Percentiles rank a stretch among this genome's conserved stretches.
phyloP scores from a whole-genome alignment of 352 stramenopile species.

The Pythium brassicae region DNA sequence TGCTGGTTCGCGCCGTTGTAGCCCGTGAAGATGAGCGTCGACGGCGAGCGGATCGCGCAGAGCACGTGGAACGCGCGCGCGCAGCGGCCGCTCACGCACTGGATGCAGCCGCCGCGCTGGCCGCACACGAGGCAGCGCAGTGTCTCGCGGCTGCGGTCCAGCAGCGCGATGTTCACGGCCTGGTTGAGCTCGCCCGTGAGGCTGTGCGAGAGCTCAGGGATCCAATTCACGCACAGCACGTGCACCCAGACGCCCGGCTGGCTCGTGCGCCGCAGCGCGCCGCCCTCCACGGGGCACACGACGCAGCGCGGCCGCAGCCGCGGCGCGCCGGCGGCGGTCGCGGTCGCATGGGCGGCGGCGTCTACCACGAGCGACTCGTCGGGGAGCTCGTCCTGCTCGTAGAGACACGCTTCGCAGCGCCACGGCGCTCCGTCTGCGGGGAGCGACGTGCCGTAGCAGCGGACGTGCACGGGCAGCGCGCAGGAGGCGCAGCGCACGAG shows the following conservation, averaged over 20 bases:
- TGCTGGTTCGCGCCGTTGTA: slow-evolving; percentile 77
- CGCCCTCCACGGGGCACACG: slow-evolving; percentile 63
- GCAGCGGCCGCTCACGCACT: slow-evolving; percentile 84
- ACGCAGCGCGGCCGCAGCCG: slow-evolving; percentile 46
- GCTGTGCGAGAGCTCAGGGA: slow-evolving; percentile 82
- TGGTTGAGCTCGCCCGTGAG: slow-evolving; percentile 53
- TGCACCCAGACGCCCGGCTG: slow-evolving; percentile 71
- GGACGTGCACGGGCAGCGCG: slow-evolving; percentile 63
- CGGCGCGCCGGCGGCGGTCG: slow-evolving; percentile 11
- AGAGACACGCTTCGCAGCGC: slow-evolving; percentile 66
- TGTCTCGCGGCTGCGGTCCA: slow-evolving; percentile 64
- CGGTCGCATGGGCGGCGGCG: background rate
- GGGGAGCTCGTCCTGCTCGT: slow-evolving; percentile 15
- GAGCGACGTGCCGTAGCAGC: slow-evolving; percentile 70
- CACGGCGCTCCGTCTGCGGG: slow-evolving; percentile 34
- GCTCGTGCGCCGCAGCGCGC: slow-evolving; percentile 62
- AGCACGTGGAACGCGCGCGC: slow-evolving; percentile 78
- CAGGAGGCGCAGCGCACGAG: slow-evolving; percentile 66
- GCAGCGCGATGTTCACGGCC: slow-evolving; percentile 50
- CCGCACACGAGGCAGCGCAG: slow-evolving; percentile 82
- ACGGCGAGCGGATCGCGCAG: slow-evolving; percentile 73
- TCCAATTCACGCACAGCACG: slow-evolving; percentile 83
- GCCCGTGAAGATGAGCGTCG: slow-evolving; percentile 71
- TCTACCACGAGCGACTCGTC: background rate
- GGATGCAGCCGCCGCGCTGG: slow-evolving; percentile 79